These are phyloP conservation scores for Daedalea quercina DNA, from an alignment of 768 basidiomycete genomes.

Conservation along the genomic window DNA sequence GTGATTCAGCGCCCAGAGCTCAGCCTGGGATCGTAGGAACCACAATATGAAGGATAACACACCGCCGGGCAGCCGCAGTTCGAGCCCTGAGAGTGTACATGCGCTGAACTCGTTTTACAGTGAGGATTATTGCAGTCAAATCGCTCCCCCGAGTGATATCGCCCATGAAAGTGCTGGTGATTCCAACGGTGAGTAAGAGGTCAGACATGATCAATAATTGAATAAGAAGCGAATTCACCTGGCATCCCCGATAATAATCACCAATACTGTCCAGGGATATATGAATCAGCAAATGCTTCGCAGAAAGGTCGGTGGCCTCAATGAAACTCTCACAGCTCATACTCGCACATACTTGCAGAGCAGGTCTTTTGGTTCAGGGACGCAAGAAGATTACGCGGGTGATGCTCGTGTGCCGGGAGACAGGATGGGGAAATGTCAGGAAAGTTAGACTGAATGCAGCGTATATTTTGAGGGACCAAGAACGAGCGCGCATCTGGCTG, in stretches of 20 bases:
- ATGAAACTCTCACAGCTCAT: conserved; percentile 8
- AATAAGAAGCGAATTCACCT: conserved; percentile 1
- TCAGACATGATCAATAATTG: not conserved
- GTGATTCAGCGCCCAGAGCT: not conserved
- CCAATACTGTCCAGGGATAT: conserved; percentile 6
- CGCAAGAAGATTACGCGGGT: no score
- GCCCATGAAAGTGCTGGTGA: conserved; percentile 11
- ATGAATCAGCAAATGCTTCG: not conserved
- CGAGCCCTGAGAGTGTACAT: conserved; percentile 6
- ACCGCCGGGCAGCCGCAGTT: conserved; percentile 11
- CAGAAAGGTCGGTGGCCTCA: not conserved
- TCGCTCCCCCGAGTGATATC: conserved; percentile 12
- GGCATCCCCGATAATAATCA: conserved; percentile 13
- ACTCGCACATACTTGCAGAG: conserved; percentile 7
- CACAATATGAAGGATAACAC: not conserved
- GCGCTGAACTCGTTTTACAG: conserved; percentile 13
- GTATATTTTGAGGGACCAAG: no score
- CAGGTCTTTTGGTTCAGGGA: not conserved
- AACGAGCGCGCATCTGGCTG: no score
- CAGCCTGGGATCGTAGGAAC: not conserved
- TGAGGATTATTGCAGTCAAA: conserved; percentile 7
- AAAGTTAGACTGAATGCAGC: no score
- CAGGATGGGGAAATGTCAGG: no score
- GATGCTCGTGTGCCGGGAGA: no score
- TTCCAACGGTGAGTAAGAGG: not conserved